Conservation (phyloP, 2,329 filamentous ascomycete genomes). For the Apiospora marii region DNA sequence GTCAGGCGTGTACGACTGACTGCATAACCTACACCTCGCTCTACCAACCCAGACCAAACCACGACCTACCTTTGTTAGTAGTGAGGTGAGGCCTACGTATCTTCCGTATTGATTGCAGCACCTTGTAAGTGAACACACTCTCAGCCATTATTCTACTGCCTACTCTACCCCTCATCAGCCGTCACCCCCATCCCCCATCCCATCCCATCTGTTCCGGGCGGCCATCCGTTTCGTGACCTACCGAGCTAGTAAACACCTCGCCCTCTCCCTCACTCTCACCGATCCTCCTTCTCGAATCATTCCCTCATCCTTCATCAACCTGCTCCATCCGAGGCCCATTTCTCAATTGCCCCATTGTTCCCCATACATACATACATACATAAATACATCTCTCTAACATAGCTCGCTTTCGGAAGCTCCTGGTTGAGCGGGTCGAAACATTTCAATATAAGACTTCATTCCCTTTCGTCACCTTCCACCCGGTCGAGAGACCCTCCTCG, state of each 20-base stretch:
- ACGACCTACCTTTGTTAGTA: neutral
- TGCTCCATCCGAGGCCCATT: conserved; percentile 18
- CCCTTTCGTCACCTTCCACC: neutral
- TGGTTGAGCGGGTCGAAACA: conserved; percentile 18
- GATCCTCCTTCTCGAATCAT: conserved; percentile 7
- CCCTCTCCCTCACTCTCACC: neutral
- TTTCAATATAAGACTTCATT: neutral
- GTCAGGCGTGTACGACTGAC: neutral
- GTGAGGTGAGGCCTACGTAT: conserved; percentile 14
- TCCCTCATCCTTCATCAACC: conserved; percentile 7
- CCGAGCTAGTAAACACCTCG: conserved; percentile 2
- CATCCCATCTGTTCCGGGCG: neutral
- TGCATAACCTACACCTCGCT: neutral
- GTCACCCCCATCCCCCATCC: neutral
- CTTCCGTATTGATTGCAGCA: neutral
- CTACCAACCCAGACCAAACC: neutral
- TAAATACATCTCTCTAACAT: conserved; percentile 17
- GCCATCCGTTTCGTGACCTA: conserved; percentile 10
- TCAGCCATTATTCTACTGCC: neutral
- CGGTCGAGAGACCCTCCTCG: neutral
- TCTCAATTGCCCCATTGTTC: conserved; percentile 9
- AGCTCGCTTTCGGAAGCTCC: conserved; percentile 11
- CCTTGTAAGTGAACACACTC: neutral
- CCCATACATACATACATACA: conserved; percentile 15
- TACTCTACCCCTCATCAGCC: neutral